Evolutionary conservation across 2,329 filamentous ascomycete genomes (phyloP).

Genomic region (Xylaria arbuscula): DNA sequence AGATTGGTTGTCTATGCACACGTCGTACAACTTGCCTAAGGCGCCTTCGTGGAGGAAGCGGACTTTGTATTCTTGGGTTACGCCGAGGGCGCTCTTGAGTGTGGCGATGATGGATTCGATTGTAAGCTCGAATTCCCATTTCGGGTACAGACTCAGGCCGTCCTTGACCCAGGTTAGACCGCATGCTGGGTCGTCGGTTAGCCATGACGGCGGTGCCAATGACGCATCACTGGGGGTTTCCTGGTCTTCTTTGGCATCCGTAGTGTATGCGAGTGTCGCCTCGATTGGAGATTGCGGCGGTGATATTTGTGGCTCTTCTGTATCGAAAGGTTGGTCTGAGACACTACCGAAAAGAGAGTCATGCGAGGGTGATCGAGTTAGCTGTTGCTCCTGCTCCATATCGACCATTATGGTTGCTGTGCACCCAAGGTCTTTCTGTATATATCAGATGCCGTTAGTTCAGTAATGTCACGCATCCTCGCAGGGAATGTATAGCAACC

Average conservation of each 20-base stretch:
- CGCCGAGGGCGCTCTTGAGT: conserved; percentile 36
- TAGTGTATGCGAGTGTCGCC: neutral
- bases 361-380: neutral
- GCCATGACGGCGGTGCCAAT: neutral
- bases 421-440: neutral
- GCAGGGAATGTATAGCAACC: neutral
- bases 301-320: neutral
- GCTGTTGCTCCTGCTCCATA: neutral
- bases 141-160: conserved; percentile 19
- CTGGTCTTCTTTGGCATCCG: neutral
- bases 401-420: neutral
- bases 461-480: neutral
- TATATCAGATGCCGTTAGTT: neutral
- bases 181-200: conserved; percentile 21
- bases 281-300: neutral
- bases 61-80: conserved; percentile 37
- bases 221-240: neutral
- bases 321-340: neutral
- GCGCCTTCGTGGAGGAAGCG: conserved; percentile 40
- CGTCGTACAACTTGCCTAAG: conserved; percentile 44
- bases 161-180: conserved; percentile 39
- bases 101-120: conserved; percentile 41
- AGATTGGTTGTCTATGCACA: conserved; percentile 39
- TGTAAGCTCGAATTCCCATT: conserved; percentile 43
- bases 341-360: neutral